phyloP scores from a whole-genome alignment of 148 eudicot species.

The Vaccinium darrowii region DNA sequence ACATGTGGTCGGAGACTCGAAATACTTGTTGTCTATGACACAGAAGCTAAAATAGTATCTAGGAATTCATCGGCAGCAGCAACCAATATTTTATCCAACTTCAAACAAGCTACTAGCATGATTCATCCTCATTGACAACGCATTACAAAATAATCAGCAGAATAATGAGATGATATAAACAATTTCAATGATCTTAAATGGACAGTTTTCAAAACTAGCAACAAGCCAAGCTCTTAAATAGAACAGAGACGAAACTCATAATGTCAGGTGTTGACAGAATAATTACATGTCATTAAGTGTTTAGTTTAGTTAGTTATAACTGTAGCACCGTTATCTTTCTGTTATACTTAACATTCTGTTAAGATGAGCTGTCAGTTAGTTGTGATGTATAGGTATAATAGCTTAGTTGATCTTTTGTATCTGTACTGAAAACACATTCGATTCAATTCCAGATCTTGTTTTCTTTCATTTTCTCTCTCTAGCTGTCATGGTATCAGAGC shows the following conservation, averaged over 20 bases:
- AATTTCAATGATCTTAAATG: neutral
- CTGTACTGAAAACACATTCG: no score
- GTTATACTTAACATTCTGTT: no score
- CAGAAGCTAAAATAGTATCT: slow-evolving; percentile 7
- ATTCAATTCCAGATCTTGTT: no score
- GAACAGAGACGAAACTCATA: neutral
- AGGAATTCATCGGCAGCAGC: neutral
- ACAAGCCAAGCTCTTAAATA: neutral
- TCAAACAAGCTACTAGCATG: neutral
- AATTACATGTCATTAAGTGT: no score
- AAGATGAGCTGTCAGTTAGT: no score
- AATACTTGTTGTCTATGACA: neutral
- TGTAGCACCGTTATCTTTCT: no score
- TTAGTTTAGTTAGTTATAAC: no score
- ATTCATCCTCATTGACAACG: neutral
- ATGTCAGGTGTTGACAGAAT: neutral
- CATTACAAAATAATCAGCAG: neutral
- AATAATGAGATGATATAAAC: neutral
- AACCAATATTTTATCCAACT: neutral
- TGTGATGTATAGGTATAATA: no score
- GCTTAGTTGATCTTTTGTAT: no score
- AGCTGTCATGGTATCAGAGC: no score
- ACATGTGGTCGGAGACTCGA: neutral
- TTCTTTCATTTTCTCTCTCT: no score
- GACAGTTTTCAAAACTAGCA: no score